Base-by-base conservation (phyloP, 768 basidiomycete species). In the Pleurotus tuber-regium region DNA sequence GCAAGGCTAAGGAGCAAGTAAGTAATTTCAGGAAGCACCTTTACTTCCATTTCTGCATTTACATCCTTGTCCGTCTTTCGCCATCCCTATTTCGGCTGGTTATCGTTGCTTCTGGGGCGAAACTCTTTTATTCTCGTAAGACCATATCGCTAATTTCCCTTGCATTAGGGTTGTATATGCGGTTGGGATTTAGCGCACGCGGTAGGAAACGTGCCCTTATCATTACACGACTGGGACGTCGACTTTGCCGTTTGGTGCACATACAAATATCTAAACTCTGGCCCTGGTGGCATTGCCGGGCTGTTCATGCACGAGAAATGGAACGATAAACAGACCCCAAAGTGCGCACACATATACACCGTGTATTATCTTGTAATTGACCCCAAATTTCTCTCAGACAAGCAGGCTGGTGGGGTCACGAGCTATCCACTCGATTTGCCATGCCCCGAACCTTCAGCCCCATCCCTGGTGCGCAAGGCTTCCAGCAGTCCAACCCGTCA, bases 191-290 rank as follows among this genome's bases (percentile, higher is more conserved):
- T 98, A 12, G 97, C 97, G 6, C 97, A 99, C 68, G 96, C 89
- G 4, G 79, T 86, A 39, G 97, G 96, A 42, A 99, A 99, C 67
- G 92, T 98, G 29, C 89, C 91, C 30, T 69, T 96, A 59, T 74
- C 80, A 42, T 73, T 99, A 57, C 92, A 96, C 66, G 89, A 93
- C 54, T 99, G 97, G 96, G 74, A 81, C 58, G 88, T 92, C 59
- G 97, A 99, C 67, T 98, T 98, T 65, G 97, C 96, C 2, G 95
- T 95, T 29, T 98, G 96, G 92, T 99, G 97, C 67, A 89, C 93
- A 26, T 99, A 98, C 79, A 98, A 91, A 71, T 99, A 98, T 66
- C 80, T 98, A 53, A 98, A 98, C 71, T 88, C 94, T 14, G 92
- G 96, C 4, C 94, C 97, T 9, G 96, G 96, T 18, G 92, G 89